phyloP scores from a whole-genome alignment of 2,329 filamentous ascomycete species.

The Cercospora sp. region DNA sequence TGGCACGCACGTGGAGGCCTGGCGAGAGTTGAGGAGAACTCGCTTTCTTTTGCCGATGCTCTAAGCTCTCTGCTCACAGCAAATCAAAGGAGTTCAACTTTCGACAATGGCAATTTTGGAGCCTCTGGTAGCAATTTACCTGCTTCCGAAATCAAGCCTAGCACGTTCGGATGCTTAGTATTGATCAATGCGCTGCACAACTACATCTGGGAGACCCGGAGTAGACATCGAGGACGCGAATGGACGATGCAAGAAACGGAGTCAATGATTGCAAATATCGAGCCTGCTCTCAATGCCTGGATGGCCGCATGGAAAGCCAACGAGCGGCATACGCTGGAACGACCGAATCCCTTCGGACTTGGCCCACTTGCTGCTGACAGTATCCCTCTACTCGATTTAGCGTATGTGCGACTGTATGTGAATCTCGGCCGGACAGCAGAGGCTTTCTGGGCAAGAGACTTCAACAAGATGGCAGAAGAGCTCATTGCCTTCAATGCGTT shows the following conservation, averaged over 20 bases:
- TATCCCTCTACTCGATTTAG: slow-evolving; percentile 85
- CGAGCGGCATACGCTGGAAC: slow-evolving; percentile 77
- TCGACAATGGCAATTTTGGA: slow-evolving; percentile 28
- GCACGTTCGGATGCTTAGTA: slow-evolving; percentile 87
- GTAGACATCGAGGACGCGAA: slow-evolving; percentile 80
- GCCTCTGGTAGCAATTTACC: slow-evolving; percentile 22
- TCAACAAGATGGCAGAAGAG: slow-evolving; percentile 87
- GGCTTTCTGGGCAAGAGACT: slow-evolving; percentile 90
- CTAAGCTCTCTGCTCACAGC: slow-evolving; percentile 78
- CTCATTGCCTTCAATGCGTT: slow-evolving; percentile 73
- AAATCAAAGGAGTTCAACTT: slow-evolving; percentile 56
- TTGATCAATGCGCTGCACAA: slow-evolving; percentile 95
- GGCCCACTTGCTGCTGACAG: slow-evolving; percentile 86
- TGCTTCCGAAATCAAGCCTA: slow-evolving; percentile 65
- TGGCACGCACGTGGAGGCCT: slow-evolving; percentile 78
- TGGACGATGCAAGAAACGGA: slow-evolving; percentile 94
- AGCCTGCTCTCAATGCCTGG: slow-evolving; percentile 92
- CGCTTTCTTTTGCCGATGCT: slow-evolving; percentile 77
- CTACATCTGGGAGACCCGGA: slow-evolving; percentile 96
- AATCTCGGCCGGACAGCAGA: slow-evolving; percentile 91
- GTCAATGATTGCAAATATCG: slow-evolving; percentile 92
- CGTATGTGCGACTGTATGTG: slow-evolving; percentile 88
- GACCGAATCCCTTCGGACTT: slow-evolving; percentile 78
- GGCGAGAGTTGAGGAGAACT: slow-evolving; percentile 66
- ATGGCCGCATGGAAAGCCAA: slow-evolving; percentile 88